phyloP scores from a whole-genome alignment of 1,284 basidiomycete genomes.

The Rhodotorula sp. region DNA sequence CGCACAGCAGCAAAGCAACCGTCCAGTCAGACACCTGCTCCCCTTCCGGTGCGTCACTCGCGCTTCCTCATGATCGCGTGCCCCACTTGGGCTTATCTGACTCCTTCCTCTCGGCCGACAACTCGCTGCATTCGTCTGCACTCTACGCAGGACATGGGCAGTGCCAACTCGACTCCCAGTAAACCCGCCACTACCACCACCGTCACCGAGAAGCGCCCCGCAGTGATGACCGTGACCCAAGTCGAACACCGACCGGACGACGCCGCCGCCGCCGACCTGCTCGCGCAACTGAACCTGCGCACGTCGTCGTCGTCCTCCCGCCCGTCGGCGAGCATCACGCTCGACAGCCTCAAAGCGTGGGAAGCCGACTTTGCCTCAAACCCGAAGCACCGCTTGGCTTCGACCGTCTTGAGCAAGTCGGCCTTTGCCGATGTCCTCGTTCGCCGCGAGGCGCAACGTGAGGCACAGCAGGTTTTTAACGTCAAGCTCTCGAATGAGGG shows the following conservation, averaged over 20 bases:
- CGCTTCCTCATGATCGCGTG: background rate
- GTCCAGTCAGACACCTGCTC: background rate
- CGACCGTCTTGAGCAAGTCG: conserved; percentile 73
- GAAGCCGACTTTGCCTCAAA: conserved; percentile 38
- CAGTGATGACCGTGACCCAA: background rate
- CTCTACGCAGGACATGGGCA: background rate
- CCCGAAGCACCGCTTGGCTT: conserved; percentile 71
- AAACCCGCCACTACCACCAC: background rate
- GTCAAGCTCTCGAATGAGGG: conserved; percentile 70
- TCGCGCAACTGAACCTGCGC: conserved; percentile 29
- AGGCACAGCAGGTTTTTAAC: conserved; percentile 82
- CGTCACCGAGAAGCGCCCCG: background rate
- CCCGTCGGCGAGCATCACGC: conserved; percentile 31
- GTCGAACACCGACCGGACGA: background rate
- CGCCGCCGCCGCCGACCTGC: conserved; percentile 25
- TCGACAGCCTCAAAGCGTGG: conserved; percentile 38
- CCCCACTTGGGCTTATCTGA: background rate
- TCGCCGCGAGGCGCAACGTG: conserved; percentile 62
- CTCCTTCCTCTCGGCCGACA: background rate
- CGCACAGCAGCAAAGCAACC: background rate
- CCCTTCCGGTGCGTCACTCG: background rate
- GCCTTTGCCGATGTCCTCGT: conserved; percentile 67
- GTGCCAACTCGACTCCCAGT: background rate
- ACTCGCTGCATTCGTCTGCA: background rate
- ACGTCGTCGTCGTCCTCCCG: background rate